Evolutionary conservation across 164 flowering plant species (phyloP).

Genomic region (Platanus orientalis): DNA sequence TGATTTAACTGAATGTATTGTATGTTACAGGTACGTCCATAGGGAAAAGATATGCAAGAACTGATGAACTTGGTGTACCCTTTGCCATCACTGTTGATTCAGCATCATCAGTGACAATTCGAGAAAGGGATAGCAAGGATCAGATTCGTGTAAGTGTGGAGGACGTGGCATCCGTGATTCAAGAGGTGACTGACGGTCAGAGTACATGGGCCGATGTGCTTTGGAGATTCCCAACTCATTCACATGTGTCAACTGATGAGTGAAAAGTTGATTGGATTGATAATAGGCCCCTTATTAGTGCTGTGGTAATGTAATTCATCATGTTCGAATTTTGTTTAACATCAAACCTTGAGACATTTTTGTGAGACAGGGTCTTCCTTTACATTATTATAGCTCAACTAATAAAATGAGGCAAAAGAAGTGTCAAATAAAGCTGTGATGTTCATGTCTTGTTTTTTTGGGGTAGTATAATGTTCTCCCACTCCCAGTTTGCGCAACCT

Average conservation of each 20-base stretch:
- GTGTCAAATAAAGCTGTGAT: too few species aligned
- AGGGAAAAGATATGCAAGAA: constrained; percentile 92
- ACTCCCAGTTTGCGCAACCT: too few species aligned
- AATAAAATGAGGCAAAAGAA: too few species aligned
- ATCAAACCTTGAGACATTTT: background rate
- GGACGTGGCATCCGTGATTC: constrained; percentile 79
- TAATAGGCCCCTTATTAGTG: background rate
- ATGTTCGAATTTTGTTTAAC: background rate
- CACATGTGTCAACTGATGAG: background rate
- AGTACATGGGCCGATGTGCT: constrained; percentile 72
- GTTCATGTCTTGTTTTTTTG: too few species aligned
- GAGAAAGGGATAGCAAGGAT: constrained; percentile 92
- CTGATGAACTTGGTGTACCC: constrained; percentile 97
- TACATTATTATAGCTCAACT: too few species aligned
- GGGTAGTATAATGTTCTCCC: too few species aligned
- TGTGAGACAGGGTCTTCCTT: too few species aligned
- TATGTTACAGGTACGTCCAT: constrained; percentile 76
- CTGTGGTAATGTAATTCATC: background rate
- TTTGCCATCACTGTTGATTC: constrained; percentile 88
- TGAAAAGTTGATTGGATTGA: background rate
- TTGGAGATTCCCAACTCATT: constrained; percentile 60
- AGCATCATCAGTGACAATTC: constrained; percentile 59
- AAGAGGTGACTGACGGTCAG: constrained; percentile 75
- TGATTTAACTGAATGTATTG: background rate
- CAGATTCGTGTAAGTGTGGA: constrained; percentile 74